A percentile compares a stretch with the other conserved stretches of the same genome.
Conservation (phyloP, 805 yeast species). For the Clavispora asparagi region DNA sequence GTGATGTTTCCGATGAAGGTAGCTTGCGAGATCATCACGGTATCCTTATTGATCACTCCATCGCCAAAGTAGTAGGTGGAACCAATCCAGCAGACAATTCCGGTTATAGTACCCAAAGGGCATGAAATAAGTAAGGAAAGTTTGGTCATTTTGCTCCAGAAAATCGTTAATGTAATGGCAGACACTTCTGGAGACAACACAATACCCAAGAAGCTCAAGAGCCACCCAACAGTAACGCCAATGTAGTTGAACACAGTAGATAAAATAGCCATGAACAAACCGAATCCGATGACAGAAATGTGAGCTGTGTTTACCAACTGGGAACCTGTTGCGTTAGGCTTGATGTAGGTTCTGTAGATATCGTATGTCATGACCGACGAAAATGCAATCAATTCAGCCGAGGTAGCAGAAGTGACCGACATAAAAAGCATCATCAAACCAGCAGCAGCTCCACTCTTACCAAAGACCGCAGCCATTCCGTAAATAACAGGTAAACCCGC, state of each 20-base stretch:
- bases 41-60: slow-evolving; percentile 2
- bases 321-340: slow-evolving; percentile 34
- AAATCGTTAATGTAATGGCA: slow-evolving; percentile 28
- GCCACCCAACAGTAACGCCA: slow-evolving; percentile 40
- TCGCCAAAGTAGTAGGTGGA: slow-evolving; percentile 3
- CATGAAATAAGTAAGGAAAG: slow-evolving; percentile 15
- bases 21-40: slow-evolving; percentile 3
- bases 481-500: slow-evolving; percentile 34
- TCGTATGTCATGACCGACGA: slow-evolving; percentile 37
- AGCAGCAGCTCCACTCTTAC: slow-evolving; percentile 39
- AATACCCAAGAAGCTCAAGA: slow-evolving; percentile 36
- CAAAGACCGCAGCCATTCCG: slow-evolving; percentile 29
- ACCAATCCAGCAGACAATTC: slow-evolving; percentile 20
- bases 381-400: slow-evolving; percentile 39
- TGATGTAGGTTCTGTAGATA: slow-evolving; percentile 34
- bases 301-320: slow-evolving; percentile 32
- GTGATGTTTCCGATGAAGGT: slow-evolving; percentile 5
- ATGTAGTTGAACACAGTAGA: slow-evolving; percentile 36
- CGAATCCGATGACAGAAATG: slow-evolving; percentile 33
- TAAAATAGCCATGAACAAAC: slow-evolving; percentile 32
- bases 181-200: slow-evolving; percentile 32
- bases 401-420: slow-evolving; percentile 40
- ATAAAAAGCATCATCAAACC: slow-evolving; percentile 36
- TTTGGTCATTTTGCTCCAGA: slow-evolving; percentile 28
- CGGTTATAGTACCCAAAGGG: slow-evolving; percentile 18